Base-by-base conservation (phyloP, 768 basidiomycete species). In the Boletus insuetus region DNA sequence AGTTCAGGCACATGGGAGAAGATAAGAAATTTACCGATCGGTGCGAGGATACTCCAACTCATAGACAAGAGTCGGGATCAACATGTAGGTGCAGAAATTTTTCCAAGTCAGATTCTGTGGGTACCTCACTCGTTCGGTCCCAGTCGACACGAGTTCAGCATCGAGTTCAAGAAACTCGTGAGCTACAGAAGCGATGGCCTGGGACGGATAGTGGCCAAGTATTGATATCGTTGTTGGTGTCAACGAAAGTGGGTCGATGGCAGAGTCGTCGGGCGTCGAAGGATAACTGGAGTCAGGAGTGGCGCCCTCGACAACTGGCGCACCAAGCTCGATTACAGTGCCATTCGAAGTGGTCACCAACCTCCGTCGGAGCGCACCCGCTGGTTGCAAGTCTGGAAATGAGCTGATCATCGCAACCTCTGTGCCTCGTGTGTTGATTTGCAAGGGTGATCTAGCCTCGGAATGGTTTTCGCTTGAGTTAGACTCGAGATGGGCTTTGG, bases 31-130 rank as follows among this genome's bases (percentile, higher is more conserved):
- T 47, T 64, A 91, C 91, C 79, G 75, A 32, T 90, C 84, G 11
- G 96, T 98, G 48, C 96, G 77, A 11, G 96, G 96, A 70, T 95
- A 99, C 72, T 98, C 95, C 34, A 98, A 77, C 69, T 98, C 94
- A 66, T 99, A 99, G 8, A 98, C 94, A 41, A 99, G 79, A 0
- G 93, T 93, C 14, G 97, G 97, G 44, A 91, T 85, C 38, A 95
- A 74, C 73, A 91, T 83, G 72, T 95, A 99, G 38, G 87, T 81
- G 29, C 82, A 82, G 67, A 94, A 98, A 70, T 93, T 88, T 64
- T 78, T 82, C 66, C 84, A 80, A 0, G 86, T 87, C 57, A 98
- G 80, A 68, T 94, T 98, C 45, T 85, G 77, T 1, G 95, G 95
- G 84, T 91, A 99, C 17, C 78, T 79, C 38, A 94, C 79, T 49